These are phyloP conservation scores for Colletotrichum horii DNA, from an alignment of 2,329 filamentous ascomycete species.

Conservation along the genomic window DNA sequence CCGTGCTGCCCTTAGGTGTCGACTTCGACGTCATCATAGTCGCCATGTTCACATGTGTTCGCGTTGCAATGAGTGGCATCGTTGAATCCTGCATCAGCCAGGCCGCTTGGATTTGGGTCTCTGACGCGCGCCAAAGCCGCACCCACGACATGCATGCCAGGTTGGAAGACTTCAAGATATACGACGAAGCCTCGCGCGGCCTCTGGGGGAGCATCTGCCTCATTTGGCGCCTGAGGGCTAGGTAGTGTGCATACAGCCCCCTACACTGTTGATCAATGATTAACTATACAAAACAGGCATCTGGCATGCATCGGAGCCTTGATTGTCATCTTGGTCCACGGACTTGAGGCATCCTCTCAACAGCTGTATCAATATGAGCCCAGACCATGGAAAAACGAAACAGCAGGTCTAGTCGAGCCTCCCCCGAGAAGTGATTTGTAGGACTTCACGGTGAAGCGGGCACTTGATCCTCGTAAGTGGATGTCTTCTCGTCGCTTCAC, in stretches of 20 bases:
- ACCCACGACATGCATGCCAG: conserved; percentile 33
- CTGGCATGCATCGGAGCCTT: conserved; percentile 41
- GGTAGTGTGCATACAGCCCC: conserved; percentile 24
- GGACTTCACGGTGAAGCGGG: conserved; percentile 34
- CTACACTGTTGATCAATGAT: neutral
- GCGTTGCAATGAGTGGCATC: conserved; percentile 38
- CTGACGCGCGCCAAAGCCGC: conserved; percentile 34
- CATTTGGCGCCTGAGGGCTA: conserved; percentile 38
- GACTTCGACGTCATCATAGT: conserved; percentile 40
- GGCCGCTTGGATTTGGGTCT: conserved; percentile 45
- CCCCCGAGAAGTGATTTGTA: conserved; percentile 39
- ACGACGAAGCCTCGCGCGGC: conserved; percentile 42
- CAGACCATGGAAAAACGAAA: conserved; percentile 23
- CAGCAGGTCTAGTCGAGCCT: conserved; percentile 17
- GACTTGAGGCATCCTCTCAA: conserved; percentile 44
- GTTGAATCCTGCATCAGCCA: conserved; percentile 41
- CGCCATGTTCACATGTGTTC: conserved; percentile 40
- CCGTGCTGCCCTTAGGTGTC: conserved; percentile 30
- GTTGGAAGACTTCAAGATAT: conserved; percentile 42
- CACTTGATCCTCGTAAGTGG: conserved; percentile 10
- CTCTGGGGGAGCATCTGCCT: conserved; percentile 38
- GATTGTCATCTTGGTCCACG: conserved; percentile 38
- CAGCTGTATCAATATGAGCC: conserved; percentile 40
- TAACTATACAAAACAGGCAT: conserved; percentile 28
- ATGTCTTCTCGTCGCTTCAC: neutral